Base-by-base conservation (phyloP, 148 eudicot species). In the Amaranthus cruentus region DNA sequence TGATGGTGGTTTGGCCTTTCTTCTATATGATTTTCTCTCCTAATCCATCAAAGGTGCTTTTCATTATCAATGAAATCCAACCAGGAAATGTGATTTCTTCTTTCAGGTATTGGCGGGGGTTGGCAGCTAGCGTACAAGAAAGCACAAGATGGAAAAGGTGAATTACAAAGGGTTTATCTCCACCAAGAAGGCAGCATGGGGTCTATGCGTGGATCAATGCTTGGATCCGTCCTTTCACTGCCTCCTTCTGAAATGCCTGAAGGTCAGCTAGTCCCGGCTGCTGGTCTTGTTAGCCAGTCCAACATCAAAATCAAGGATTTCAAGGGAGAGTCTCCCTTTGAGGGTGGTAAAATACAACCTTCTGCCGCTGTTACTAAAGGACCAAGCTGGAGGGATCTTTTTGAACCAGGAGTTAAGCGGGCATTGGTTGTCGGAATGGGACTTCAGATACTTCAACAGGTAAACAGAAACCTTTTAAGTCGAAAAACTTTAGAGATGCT, bases 111-210 rank as follows among this genome's bases (percentile, higher is more conserved):
- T 52, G 98, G 98, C 56, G 98, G 97, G 60, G 98, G 98, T 66
- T 94, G 98, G 98, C 93, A 94, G 72, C 78, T 94, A 74, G 98
- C 98, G 4, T 94, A 87, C 63, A 85, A 73, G 73, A 83, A 75
- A 60, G 85, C 84, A 1, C 79, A 81, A 68, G 89, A 83, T 44
- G 96, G 91, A 9, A 88, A 73, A 68, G 81, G 85, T 1, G 96
- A 84, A 59, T 83, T 86, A 46, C 79, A 83, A 73, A 89, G 98
- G 85, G 85, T 93, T 49, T 93, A 85, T 72, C 83, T 93, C 49
- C 93, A 91, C 74, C 86, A 93, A 74, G 98, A 93, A 70, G 75
- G 62, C 53, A 76, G 81, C 21, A 68, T 82, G 77, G 92, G 76
- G 10, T 88, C 97, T 3, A 79, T 83, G 70, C 89, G 89, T 43